Evolutionary conservation across 495 filamentous ascomycete species (phyloP).

Genomic region (Xylaria flabelliformis): DNA sequence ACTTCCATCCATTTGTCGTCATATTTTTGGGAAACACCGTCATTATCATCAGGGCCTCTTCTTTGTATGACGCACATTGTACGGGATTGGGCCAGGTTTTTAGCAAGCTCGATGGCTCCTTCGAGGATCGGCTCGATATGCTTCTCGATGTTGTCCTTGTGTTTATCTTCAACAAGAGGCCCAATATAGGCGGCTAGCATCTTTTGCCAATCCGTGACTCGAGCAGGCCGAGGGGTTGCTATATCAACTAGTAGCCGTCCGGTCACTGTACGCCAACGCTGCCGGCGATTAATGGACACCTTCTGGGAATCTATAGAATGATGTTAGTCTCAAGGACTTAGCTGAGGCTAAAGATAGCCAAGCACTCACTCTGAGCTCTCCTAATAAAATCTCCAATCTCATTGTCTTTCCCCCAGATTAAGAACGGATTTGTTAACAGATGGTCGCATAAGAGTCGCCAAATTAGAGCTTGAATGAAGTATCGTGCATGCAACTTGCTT

Average conservation of each 20-base stretch:
- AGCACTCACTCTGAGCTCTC: neutral
- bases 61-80: neutral
- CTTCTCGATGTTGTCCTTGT: neutral
- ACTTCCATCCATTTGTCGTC: constrained; percentile 18
- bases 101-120: neutral
- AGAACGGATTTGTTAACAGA: neutral
- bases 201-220: neutral
- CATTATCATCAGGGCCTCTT: neutral
- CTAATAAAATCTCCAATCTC: neutral
- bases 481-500: neutral
- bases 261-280: constrained; percentile 6
- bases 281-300: neutral
- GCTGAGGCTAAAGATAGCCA: neutral
- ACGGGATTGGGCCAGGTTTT: constrained; percentile 4
- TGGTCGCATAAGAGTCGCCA: neutral
- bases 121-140: neutral
- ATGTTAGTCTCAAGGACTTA: neutral
- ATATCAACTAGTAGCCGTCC: neutral
- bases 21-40: neutral
- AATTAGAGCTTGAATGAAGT: constrained; percentile 6
- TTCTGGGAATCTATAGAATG: neutral
- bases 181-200: neutral
- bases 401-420: neutral
- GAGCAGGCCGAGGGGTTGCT: neutral
- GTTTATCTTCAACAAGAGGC: neutral